Evolutionary conservation across 83 land plant species (phyloP).

Genomic region (Picea engelmannii): DNA sequence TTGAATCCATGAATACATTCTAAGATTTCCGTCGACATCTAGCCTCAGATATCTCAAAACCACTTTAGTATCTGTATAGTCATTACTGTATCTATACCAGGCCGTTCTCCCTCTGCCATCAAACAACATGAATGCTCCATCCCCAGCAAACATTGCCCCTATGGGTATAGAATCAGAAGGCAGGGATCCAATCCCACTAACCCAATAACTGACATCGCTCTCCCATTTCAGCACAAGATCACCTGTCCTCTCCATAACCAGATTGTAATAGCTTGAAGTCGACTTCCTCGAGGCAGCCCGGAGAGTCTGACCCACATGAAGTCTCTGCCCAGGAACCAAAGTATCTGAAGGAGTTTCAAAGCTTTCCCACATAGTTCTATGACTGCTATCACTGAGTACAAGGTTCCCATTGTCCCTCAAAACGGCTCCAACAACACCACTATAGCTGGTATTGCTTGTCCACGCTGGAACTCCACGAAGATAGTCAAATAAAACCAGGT

Average conservation of each 20-base stretch:
- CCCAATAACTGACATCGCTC: slow-evolving; percentile 37
- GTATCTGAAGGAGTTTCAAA: slow-evolving; percentile 48
- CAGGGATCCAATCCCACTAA: slow-evolving; percentile 14
- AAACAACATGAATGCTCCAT: slow-evolving; percentile 37
- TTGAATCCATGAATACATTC: slow-evolving; percentile 50
- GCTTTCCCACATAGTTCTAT: slow-evolving; percentile 47
- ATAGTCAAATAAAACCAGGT: slow-evolving; percentile 15
- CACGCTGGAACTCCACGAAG: slow-evolving; percentile 16
- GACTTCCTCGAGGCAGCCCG: slow-evolving; percentile 35
- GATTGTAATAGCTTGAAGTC: slow-evolving; percentile 42
- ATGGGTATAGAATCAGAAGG: slow-evolving; percentile 1
- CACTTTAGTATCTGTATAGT: slow-evolving; percentile 40
- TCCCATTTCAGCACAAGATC: slow-evolving; percentile 47
- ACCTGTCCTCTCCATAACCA: slow-evolving; percentile 34
- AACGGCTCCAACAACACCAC: slow-evolving; percentile 26
- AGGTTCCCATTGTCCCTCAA: slow-evolving; percentile 50
- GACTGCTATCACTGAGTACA: slow-evolving; percentile 22
- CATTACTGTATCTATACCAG: slow-evolving; percentile 45
- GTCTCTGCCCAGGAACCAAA: slow-evolving; percentile 48
- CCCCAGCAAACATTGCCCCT: slow-evolving; percentile 28
- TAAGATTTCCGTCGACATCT: slow-evolving; percentile 58
- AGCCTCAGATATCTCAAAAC: slow-evolving; percentile 41
- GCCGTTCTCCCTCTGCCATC: slow-evolving; percentile 16
- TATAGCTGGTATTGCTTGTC: slow-evolving; percentile 29
- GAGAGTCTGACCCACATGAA: slow-evolving; percentile 25